Evolutionary conservation across 1,139 yeast species (phyloP).

Genomic region (Suhomyces taliae): DNA sequence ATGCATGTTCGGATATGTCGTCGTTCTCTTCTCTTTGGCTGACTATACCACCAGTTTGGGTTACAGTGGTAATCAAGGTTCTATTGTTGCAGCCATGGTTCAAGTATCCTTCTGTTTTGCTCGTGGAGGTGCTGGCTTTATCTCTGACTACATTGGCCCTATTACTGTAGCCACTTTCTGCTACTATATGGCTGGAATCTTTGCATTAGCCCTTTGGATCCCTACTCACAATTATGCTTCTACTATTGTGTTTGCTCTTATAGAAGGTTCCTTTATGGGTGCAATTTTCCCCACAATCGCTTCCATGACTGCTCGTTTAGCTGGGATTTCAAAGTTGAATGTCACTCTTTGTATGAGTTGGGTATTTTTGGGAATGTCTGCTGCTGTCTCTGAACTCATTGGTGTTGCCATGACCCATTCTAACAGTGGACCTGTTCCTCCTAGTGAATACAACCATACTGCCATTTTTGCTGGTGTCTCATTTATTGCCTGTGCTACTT

Average conservation of each 20-base stretch:
- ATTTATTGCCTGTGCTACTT: constrained; percentile 4
- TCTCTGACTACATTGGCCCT: constrained; percentile 42
- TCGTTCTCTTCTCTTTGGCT: constrained; percentile 44
- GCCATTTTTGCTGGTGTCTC: constrained; percentile 10
- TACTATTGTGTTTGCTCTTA: constrained; percentile 24
- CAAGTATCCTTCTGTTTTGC: constrained; percentile 43
- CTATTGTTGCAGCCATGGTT: constrained; percentile 46
- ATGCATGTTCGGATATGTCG: constrained; percentile 48
- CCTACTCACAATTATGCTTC: constrained; percentile 36
- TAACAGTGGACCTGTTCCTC: not conserved
- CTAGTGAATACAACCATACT: constrained; percentile 2
- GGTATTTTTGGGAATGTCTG: constrained; percentile 8
- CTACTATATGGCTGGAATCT: constrained; percentile 26
- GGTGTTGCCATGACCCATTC: constrained; percentile 3
- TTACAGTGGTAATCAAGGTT: constrained; percentile 39
- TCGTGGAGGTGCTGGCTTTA: constrained; percentile 41
- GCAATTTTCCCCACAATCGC: constrained; percentile 10
- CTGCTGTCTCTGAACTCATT: constrained; percentile 5
- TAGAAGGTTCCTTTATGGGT: constrained; percentile 31
- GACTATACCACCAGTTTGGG: constrained; percentile 49
- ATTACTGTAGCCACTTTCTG: constrained; percentile 31
- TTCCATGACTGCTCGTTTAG: constrained; percentile 5
- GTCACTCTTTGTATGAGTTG: constrained; percentile 9
- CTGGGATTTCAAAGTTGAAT: constrained; percentile 8
- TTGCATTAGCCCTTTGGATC: constrained; percentile 37